Evolutionary conservation across 805 yeast species (phyloP), one percentile per base, ranked within the genome.

Genomic region (Metschnikowia colocasiae): DNA sequence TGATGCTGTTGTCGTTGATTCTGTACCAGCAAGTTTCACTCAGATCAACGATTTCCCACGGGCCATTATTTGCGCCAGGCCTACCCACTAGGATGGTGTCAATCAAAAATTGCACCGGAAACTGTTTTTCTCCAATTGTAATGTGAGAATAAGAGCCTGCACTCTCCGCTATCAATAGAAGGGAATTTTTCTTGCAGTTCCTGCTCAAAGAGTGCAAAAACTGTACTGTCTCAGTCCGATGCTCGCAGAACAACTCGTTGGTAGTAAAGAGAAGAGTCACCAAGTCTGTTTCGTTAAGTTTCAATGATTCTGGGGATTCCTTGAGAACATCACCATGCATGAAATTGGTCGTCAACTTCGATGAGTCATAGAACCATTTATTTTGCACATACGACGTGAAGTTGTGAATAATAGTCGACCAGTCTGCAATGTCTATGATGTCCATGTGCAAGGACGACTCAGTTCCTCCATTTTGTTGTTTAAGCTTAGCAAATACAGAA

Each of bases 121-220:
- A 89, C 54, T 71, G 78, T 61, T 85, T 88, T 26, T 79, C 64
- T 3, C 96, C 96, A 36, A 89, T 76, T 2, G 80, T 75, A 32
- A 89, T 85, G 56, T 87, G 83, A 1, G 95, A 87, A 64, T 83
- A 89, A 8, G 95, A 85, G 0, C 97, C 96, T 0, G 97, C 97
- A 66, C 94, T 84, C 59, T 89, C 97, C 1, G 87, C 79, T 20
- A 89, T 80, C 38, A 90, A 69, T 30, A 89, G 64, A 25, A 77
- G 63, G 13, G 87, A 66, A 0, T 91, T 94, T 1, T 62, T 46
- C 30, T 64, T 59, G 63, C 95, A 87, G 6, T 60, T 35, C 4
- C 59, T 53, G 45, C 79, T 75, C 48, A 89, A 63, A 9, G 65
- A 37, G 22, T 55, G 57, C 39, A 55, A 48, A 32, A 55, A 50